Evolutionary conservation across 2,329 filamentous ascomycete genomes (phyloP).

Genomic region (Metarhizium guizhouense): DNA sequence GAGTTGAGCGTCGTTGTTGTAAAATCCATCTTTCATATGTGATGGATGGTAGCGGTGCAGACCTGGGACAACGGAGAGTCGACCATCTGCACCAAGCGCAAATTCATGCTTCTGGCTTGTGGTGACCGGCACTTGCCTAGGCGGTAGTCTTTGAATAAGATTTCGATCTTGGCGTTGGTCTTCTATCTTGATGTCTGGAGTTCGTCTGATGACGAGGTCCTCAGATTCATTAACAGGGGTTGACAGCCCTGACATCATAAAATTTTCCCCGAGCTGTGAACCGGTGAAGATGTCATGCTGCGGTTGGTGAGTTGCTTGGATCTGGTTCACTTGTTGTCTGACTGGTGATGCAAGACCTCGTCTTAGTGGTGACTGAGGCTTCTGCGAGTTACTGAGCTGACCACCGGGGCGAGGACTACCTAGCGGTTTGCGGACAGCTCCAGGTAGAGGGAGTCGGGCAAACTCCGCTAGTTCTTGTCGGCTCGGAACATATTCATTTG

Average conservation of each 20-base stretch:
- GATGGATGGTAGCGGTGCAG: slow-evolving; percentile 14
- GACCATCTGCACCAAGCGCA: slow-evolving; percentile 2
- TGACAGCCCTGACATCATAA: slow-evolving; percentile 29
- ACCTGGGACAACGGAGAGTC: slow-evolving; percentile 23
- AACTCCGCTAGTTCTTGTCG: slow-evolving; percentile 23
- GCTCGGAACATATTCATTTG: slow-evolving; percentile 10
- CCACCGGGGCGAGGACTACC: slow-evolving; percentile 2
- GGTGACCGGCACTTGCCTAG: background rate
- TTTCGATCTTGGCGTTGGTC: background rate
- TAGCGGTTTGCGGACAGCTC: slow-evolving; percentile 10
- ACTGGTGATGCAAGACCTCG: slow-evolving; percentile 9
- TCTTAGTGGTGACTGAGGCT: slow-evolving; percentile 12
- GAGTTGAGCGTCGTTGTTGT: slow-evolving; percentile 12
- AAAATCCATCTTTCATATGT: slow-evolving; percentile 25
- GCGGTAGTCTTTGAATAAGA: background rate
- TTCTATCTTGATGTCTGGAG: slow-evolving; percentile 5
- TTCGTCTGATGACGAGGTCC: slow-evolving; percentile 6
- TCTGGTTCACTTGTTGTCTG: slow-evolving; percentile 5
- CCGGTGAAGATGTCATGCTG: slow-evolving; percentile 24
- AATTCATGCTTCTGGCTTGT: slow-evolving; percentile 3
- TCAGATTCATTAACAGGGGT: slow-evolving; percentile 25
- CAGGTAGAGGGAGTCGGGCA: slow-evolving; percentile 27
- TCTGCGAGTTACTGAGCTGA: slow-evolving; percentile 11
- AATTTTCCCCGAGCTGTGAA: slow-evolving; percentile 29
- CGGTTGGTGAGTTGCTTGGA: background rate